Evolutionary conservation across 768 basidiomycete species (phyloP), one percentile per base, ranked within the genome.

Genomic region (Austroboletus festivus): DNA sequence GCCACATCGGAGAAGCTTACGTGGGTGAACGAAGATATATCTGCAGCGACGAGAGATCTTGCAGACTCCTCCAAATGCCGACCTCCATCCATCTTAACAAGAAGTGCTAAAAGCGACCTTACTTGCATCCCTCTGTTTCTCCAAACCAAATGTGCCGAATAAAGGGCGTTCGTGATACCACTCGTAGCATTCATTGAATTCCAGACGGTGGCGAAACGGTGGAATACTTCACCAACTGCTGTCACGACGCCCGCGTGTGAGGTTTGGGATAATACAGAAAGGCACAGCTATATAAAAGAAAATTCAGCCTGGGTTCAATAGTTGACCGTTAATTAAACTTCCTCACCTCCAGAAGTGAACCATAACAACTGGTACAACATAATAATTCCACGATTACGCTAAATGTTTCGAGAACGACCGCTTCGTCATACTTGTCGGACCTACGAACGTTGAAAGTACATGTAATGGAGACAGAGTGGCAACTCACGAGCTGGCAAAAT

Each of bases 181-280:
- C 71, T 69, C 51, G 78, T 77, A 11, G 69, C 76, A 57, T 86
- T 76, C 83, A 91, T 87, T 51, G 85, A 87, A 12, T 79, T 78
- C 89, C 88, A 92, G 41, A 90, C 82, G 19, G 79, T 76, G 11
- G 79, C 75, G 56, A 85, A 84, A 7, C 85, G 80, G 50, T 81
- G 77, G n/a, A 92, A 72, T 5, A 81, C 82, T 53, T 86, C 82
- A n/a, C 89, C 75, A 1, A 87, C 76, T 0, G 79, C 77, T 4
- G 73, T 72, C 22, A 89, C 71, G 7, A 82, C 68, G 19, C 84
- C 79, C 0, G 70, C 64, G 28, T 78, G 73, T 5, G 70, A 70
- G 3, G 79, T 73, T 53, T 79, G 73, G 42, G 78, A 75, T 45
- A 92, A 66, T 26, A 83, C 66, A 42, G 62, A 73, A 16, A 83